Evolutionary conservation across 1,284 basidiomycete genomes (phyloP), one percentile per base, ranked within the genome.

Genomic region (Golubevia pallescens): DNA sequence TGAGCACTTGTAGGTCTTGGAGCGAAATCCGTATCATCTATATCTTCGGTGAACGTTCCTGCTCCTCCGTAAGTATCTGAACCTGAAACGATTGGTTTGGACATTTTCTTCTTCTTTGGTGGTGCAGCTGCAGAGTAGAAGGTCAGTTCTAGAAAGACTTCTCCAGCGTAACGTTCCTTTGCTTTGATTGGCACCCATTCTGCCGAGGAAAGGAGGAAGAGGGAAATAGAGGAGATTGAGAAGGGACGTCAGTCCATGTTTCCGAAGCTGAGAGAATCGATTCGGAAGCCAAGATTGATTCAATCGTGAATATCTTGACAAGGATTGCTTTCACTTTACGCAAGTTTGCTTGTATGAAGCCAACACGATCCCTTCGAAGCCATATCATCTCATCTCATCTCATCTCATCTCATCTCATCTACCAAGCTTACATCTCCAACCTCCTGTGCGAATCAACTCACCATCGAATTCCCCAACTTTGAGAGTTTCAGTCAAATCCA

Each of bases 391-490:
- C 28, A 28, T 53, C 38, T 62, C 28, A 28, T 32, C 60, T 8
- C 59, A 58, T 34, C 51, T 58, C 23, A 52, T 8, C 61, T 42
- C 58, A 14, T 51, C 14, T 57, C 34, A 59, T 16, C 53, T 8
- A 52, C 21, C 24, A 19, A 16, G 53, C 62, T 19, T 51, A 19
- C 57, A 14, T 54, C 48, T 13, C 51, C 61, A 28, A 20, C 1
- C 8, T 32, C 60, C 58, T 70, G 70, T 42, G 38, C 5, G 38
- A 19, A 20, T 13, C 19, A 10, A 87, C 92, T 81, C 79, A 95
- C 95, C 94, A 87, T 99, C 97, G 1, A 94, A 94, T 86, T 98
- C 96, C 58, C 97, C 97, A 86, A 93, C 94, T 69, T 93, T 93
- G 75, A 99, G 87, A 16, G 92, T 95, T 72, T 95, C 93, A 7